Evolutionary conservation across 2,329 filamentous ascomycete genomes (phyloP).

Genomic region (Cryphonectria naterciae): DNA sequence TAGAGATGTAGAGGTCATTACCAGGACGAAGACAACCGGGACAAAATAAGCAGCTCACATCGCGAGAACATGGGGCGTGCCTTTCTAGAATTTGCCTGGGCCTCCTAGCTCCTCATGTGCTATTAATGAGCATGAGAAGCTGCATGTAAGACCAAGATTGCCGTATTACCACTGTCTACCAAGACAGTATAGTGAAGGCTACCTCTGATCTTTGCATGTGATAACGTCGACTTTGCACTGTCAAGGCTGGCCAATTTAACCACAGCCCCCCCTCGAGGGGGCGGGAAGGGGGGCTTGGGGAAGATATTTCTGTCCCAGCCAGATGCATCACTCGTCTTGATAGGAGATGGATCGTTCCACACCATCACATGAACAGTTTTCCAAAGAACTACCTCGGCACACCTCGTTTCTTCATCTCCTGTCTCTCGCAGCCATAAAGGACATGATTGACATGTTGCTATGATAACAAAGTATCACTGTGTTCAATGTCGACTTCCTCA

Average conservation of each 20-base stretch:
- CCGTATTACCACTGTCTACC: background rate
- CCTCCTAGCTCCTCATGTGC: constrained; percentile 21
- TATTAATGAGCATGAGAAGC: background rate
- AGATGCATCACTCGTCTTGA: background rate
- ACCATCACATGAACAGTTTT: background rate
- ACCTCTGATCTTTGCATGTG: background rate
- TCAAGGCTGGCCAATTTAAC: background rate
- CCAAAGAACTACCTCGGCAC: background rate
- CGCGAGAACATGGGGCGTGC: too few relatives aligned
- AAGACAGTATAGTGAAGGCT: background rate
- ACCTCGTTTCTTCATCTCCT: background rate
- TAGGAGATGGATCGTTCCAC: background rate
- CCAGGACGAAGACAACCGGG: too few relatives aligned
- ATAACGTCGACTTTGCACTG: background rate
- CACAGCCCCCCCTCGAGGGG: background rate
- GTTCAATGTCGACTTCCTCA: background rate
- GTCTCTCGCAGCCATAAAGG: background rate
- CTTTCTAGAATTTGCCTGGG: too few relatives aligned
- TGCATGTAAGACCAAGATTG: background rate
- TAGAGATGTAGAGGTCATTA: too few relatives aligned
- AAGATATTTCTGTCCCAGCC: background rate
- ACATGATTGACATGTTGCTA: background rate
- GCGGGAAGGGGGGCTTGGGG: background rate
- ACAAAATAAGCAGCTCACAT: too few relatives aligned
- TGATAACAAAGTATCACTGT: background rate